A percentile compares a stretch with the other conserved stretches of the same genome.
These are phyloP conservation scores for Phlebiopsis flavidoalba DNA, from an alignment of 768 basidiomycete genomes.

Conservation along the genomic window DNA sequence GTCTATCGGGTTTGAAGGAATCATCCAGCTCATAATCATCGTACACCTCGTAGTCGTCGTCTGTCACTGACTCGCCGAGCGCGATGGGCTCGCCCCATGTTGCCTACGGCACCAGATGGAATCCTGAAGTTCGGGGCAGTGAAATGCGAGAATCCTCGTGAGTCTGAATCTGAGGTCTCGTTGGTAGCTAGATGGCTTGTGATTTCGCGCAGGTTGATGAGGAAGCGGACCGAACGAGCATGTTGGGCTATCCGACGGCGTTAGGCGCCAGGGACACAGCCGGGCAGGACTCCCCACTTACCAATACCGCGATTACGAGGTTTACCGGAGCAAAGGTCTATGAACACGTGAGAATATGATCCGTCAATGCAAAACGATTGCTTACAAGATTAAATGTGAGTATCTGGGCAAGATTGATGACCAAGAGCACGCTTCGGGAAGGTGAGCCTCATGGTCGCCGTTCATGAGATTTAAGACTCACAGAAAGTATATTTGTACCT, in stretches of 20 bases:
- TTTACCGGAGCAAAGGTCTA: neutral
- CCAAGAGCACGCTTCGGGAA: neutral
- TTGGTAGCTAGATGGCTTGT: neutral
- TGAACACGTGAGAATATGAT: too few relatives aligned
- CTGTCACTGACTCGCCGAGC: neutral
- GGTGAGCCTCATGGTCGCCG: neutral
- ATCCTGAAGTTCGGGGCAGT: neutral
- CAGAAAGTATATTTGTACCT: neutral
- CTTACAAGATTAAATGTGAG: neutral
- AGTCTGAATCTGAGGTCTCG: neutral
- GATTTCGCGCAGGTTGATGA: neutral
- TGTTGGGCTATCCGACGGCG: neutral
- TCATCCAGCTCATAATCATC: neutral
- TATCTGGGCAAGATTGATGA: neutral
- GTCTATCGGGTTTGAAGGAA: neutral
- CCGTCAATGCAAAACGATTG: neutral
- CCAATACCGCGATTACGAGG: neutral
- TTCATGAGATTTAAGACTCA: neutral
- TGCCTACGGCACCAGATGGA: neutral
- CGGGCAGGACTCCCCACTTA: too few relatives aligned
- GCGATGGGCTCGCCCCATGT: neutral
- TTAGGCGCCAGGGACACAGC: too few relatives aligned
- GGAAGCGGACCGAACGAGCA: slow-evolving; percentile 1
- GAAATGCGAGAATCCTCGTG: neutral
- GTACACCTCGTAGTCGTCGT: neutral